Evolutionary conservation across 768 basidiomycete species (phyloP).

Genomic region (Udeniomyces megalosporus): DNA sequence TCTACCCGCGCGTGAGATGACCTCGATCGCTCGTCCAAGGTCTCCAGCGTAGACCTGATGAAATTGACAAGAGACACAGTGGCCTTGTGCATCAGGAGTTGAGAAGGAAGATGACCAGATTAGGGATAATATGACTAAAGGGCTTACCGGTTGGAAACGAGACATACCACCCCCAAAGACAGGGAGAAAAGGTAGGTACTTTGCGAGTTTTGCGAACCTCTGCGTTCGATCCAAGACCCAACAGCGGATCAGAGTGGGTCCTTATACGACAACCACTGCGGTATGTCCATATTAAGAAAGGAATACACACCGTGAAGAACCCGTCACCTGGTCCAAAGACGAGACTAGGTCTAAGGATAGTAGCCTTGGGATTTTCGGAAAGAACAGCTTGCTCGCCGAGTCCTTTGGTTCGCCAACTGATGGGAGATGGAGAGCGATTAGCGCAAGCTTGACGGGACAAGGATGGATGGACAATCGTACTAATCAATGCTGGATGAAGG

Average conservation of each 20-base stretch:
- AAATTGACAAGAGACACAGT: background rate
- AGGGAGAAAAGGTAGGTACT: conserved; percentile 52
- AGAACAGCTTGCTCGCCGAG: conserved; percentile 44
- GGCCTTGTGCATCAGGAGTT: background rate
- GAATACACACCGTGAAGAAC: conserved; percentile 49
- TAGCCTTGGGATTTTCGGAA: conserved; percentile 37
- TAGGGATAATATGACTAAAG: background rate
- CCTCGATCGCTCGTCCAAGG: conserved; percentile 45
- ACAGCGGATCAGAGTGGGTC: background rate
- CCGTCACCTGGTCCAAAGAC: conserved; percentile 62
- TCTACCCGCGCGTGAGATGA: conserved; percentile 38
- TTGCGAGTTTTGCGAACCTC: conserved; percentile 48
- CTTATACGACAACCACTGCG: too few relatives aligned
- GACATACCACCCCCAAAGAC: conserved; percentile 55
- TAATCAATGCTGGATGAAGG: conserved; percentile 43
- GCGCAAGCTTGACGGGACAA: background rate
- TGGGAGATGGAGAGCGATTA: background rate
- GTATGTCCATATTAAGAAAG: background rate
- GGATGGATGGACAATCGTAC: conserved; percentile 20
- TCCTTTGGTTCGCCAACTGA: conserved; percentile 29
- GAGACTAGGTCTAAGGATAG: conserved; percentile 53
- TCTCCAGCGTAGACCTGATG: conserved; percentile 54
- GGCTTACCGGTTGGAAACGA: conserved; percentile 39
- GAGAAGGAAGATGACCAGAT: background rate
- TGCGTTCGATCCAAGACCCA: conserved; percentile 22